A percentile compares a stretch with the other conserved stretches of the same genome.
phyloP scores from a whole-genome alignment of 2,329 filamentous ascomycete genomes.

The Cordyceps tenuipes region DNA sequence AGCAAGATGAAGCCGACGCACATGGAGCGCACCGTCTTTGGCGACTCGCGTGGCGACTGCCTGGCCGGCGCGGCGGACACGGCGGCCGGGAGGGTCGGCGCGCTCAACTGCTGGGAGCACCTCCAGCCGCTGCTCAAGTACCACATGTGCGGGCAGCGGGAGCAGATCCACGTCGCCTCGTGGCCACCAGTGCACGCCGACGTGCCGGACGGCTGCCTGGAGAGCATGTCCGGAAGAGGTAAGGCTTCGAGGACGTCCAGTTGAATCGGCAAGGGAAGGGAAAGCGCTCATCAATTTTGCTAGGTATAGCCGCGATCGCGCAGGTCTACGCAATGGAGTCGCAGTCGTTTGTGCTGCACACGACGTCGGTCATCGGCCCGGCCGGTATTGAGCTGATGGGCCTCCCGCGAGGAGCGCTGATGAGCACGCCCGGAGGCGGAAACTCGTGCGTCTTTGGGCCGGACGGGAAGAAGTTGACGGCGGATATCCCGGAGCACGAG shows the following conservation, averaged over 20 bases:
- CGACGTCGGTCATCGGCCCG: background rate
- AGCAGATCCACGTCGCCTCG: conserved; percentile 38
- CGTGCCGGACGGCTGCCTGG: background rate
- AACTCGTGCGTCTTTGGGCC: background rate
- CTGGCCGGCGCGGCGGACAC: conserved; percentile 32
- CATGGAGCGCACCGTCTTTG: conserved; percentile 43
- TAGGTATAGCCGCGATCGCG: background rate
- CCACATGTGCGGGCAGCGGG: conserved; percentile 33
- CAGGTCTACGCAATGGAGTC: background rate
- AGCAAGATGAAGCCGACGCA: conserved; percentile 46
- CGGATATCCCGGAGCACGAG: background rate
- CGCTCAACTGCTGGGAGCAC: conserved; percentile 43
- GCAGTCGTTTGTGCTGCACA: background rate
- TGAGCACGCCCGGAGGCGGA: background rate
- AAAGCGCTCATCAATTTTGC: background rate
- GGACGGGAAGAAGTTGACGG: background rate
- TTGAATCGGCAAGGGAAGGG: background rate
- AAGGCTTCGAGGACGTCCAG: background rate
- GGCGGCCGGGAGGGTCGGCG: conserved; percentile 34
- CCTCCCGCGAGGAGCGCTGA: background rate
- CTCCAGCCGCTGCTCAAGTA: conserved; percentile 42
- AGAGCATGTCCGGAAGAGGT: background rate
- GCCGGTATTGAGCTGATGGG: background rate
- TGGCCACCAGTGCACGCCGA: conserved; percentile 31
- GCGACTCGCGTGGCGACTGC: conserved; percentile 32